A percentile compares a stretch with the other conserved stretches of the same genome.
Conservation (phyloP, 2,329 filamentous ascomycete species). For the Colletotrichum godetiae region DNA sequence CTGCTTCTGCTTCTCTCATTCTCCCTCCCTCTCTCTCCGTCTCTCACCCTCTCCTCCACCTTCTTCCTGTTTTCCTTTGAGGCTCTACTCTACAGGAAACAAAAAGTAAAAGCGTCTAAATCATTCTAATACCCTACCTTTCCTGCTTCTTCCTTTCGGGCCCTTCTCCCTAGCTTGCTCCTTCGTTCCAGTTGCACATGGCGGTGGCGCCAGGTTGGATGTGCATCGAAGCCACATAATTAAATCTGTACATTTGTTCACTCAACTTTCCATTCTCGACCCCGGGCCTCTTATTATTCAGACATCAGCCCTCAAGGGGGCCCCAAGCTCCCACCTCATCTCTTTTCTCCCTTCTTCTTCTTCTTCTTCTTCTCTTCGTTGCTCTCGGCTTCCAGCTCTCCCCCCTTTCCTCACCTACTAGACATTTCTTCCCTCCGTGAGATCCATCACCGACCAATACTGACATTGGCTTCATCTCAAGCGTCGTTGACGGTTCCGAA, state of each 20-base stretch:
- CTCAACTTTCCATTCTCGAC: constrained; percentile 16
- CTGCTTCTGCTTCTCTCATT: background rate
- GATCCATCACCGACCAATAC: background rate
- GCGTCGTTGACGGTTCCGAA: background rate
- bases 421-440: background rate
- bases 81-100: background rate
- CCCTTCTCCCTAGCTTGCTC: constrained; percentile 19
- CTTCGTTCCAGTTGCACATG: constrained; percentile 30
- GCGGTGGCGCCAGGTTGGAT: constrained; percentile 23
- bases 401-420: background rate
- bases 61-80: background rate
- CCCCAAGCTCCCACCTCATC: constrained; percentile 6
- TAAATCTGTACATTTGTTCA: constrained; percentile 27
- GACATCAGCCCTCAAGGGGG: constrained; percentile 17
- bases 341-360: background rate
- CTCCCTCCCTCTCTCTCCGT: background rate
- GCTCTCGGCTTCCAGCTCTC: background rate
- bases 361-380: background rate
- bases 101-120: background rate
- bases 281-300: constrained; percentile 29
- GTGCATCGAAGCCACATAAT: constrained; percentile 35
- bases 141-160: background rate
- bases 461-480: background rate
- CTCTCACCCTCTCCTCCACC: background rate
- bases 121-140: background rate